Evolutionary conservation across 768 basidiomycete genomes (phyloP).

Genomic region (Hirschioporus abietinus): DNA sequence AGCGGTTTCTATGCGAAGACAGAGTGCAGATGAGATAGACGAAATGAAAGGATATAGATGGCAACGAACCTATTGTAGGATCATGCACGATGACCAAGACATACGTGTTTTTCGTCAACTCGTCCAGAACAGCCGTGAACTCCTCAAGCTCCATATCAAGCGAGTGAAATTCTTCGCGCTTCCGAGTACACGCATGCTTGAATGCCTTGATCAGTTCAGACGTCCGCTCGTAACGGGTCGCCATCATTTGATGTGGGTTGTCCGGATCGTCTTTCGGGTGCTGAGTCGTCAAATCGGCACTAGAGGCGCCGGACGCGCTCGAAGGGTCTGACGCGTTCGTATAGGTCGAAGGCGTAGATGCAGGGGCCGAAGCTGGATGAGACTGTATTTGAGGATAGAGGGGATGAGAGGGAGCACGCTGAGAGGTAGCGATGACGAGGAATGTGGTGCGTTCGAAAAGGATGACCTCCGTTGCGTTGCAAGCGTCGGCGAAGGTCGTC

Average conservation of each 20-base stretch:
- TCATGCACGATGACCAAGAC: conserved; percentile 87
- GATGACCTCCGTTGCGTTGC: conserved; percentile 89
- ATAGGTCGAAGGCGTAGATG: conserved; percentile 24
- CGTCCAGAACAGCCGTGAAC: conserved; percentile 87
- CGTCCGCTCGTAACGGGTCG: conserved; percentile 79
- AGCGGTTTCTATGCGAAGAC: conserved; percentile 63
- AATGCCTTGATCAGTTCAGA: conserved; percentile 95
- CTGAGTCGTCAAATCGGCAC: conserved; percentile 9
- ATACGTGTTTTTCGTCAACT: conserved; percentile 91
- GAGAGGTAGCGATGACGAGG: conserved; percentile 88
- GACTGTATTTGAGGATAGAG: conserved; percentile 28
- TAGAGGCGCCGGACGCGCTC: neutral
- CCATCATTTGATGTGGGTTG: conserved; percentile 44
- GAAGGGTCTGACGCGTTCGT: conserved; percentile 19
- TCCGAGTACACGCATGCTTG: conserved; percentile 83
- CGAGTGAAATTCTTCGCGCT: conserved; percentile 80
- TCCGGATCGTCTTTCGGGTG: conserved; percentile 14
- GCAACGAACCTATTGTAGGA: conserved; percentile 70
- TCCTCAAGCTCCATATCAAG: conserved; percentile 82
- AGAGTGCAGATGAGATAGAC: neutral
- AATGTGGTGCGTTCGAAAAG: conserved; percentile 97
- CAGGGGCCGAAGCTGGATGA: conserved; percentile 15
- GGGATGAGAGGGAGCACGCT: conserved; percentile 39
- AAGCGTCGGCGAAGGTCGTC: conserved; percentile 78
- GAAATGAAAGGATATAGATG: conserved; percentile 7